A percentile compares a stretch with the other conserved stretches of the same genome.
These are phyloP conservation scores for Diaporthe longicolla DNA, from an alignment of 2,329 filamentous ascomycete genomes.

Conservation along the genomic window DNA sequence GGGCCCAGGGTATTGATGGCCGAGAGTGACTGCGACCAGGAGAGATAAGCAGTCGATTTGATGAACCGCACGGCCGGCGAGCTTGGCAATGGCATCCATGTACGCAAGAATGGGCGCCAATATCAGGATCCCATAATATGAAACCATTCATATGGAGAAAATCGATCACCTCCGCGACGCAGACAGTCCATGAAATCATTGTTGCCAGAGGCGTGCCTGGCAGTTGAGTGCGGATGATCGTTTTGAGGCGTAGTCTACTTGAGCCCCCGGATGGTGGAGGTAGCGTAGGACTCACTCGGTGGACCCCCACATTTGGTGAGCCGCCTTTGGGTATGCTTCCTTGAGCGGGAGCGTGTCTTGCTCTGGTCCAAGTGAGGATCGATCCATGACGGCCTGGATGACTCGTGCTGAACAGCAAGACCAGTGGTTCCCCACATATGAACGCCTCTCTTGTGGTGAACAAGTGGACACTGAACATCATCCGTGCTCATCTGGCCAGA, in stretches of 20 bases:
- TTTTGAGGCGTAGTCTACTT: neutral
- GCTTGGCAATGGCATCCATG: neutral
- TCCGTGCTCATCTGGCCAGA: slow-evolving; percentile 8
- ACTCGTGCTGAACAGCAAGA: neutral
- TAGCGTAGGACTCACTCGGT: neutral
- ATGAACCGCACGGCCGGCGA: neutral
- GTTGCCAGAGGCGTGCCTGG: neutral
- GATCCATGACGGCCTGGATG: neutral
- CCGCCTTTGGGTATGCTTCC: neutral
- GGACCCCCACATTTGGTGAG: neutral
- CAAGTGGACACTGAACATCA: neutral
- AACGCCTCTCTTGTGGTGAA: neutral
- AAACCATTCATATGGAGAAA: neutral
- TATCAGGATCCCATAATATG: neutral
- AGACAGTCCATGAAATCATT: neutral
- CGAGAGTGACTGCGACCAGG: neutral
- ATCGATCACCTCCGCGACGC: neutral
- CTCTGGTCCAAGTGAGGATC: neutral
- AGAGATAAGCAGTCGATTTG: neutral
- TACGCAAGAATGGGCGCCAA: neutral
- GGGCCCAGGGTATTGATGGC: neutral
- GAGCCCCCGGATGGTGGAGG: neutral
- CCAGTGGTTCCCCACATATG: neutral
- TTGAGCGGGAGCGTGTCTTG: neutral
- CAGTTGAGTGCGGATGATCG: neutral